Base-by-base conservation (phyloP, 2,329 filamentous ascomycete genomes). In the Beauveria pseudobassiana region DNA sequence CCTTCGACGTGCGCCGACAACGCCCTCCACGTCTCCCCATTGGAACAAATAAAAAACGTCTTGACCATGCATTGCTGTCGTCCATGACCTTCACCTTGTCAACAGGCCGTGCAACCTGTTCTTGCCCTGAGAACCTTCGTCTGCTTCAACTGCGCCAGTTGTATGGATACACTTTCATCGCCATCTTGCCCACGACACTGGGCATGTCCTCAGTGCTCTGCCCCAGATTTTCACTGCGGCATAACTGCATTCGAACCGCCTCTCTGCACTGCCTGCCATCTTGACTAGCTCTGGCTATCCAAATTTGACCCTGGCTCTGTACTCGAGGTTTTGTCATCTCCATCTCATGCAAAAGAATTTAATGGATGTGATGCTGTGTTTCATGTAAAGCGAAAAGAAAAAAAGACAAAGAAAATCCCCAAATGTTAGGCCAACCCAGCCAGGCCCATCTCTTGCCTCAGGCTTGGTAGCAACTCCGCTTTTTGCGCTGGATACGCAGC, bases 271-370 rank as follows among this genome's bases (percentile, higher is more conserved):
- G 58, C 49, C 28, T 20, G 50, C 30, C 49, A 48, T 26, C 45
- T 60, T 60, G 49, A 42, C 49, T 59, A 60, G 50, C 58, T 46
- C 14, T 46, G 40, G 50, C 58, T 60, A 60, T 60, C 58, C 58
- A 60, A 60, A 48, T 26, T 22, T 48, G 58, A 30, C 49, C 34
- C 50, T 28, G 42, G 16, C 49, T 60, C 40, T 18, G 40, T 26
- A 28, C 58, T 14, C 6, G 46, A 52, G 48, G 46, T 45, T 6
- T 26, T 48, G 26, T 60, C 40, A n/a, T 54, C 45, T 28, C 46
- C 57, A 30, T 59, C 57, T 52, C 57, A 52, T 54, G 49, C 58
- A 54, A n/a, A 60, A 46, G n/a, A 40, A 48, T 54, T 51, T 60
- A 60, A 20, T 24, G 26, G 40, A 54, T 60, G 58, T n/a, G 43